Conservation (phyloP, 169 alveolate species). For the Cystoisospora suis region DNA sequence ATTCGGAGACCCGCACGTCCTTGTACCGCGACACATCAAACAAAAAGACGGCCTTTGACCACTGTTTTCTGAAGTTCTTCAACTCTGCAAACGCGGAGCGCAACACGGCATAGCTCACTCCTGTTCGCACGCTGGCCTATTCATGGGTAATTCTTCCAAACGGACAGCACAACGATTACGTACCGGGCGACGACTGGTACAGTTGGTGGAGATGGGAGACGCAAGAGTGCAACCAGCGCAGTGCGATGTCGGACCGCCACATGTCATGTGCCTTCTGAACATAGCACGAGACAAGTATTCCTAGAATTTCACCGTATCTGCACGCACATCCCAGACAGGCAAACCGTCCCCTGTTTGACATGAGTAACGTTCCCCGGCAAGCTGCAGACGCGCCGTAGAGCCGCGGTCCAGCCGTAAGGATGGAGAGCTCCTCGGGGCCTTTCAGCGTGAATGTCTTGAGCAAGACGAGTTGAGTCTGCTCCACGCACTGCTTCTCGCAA, state of each 20-base stretch:
- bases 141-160: background rate
- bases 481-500: too few species aligned
- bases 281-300: background rate
- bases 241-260: conserved; percentile 17
- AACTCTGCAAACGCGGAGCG: background rate
- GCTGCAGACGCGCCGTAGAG: too few species aligned
- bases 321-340: background rate
- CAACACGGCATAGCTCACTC: too few species aligned
- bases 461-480: too few species aligned
- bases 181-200: conserved; percentile 1
- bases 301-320: background rate
- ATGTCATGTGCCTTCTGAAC: conserved; percentile 26
- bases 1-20: conserved; percentile 37
- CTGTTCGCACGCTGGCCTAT: too few species aligned
- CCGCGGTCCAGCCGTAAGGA: too few species aligned
- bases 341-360: background rate
- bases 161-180: background rate
- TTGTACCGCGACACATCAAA: conserved; percentile 4
- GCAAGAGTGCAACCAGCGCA: conserved; percentile 42
- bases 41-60: background rate
- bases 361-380: too few species aligned
- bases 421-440: too few species aligned
- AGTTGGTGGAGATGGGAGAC: conserved; percentile 14
- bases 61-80: too few species aligned
- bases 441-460: too few species aligned